A percentile compares a stretch with the other conserved stretches of the same genome.
Evolutionary conservation across 1,139 yeast genomes (phyloP).

Genomic region (Groenewaldozyma auringiensis): DNA sequence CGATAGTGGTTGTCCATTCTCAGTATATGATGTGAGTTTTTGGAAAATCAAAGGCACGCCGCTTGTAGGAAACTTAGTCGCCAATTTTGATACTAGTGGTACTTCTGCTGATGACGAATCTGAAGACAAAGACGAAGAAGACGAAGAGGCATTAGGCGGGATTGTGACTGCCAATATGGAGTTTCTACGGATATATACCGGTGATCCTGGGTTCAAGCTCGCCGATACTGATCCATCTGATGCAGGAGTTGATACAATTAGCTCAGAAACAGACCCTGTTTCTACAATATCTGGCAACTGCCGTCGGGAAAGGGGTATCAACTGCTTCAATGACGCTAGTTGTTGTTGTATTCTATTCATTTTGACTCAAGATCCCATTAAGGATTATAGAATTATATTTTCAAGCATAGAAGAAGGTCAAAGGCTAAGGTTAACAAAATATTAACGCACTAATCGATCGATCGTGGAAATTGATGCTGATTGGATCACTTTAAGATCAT

Average conservation of each 20-base stretch:
- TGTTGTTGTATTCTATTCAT: not conserved
- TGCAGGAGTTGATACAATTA: not conserved
- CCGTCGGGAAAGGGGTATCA: not conserved
- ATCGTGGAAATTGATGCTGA: too few relatives aligned
- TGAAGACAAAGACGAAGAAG: not conserved
- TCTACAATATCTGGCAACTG: not conserved
- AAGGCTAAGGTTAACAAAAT: too few relatives aligned
- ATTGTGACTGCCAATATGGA: slow-evolving; percentile 35
- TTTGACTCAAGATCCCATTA: not conserved
- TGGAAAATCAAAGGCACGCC: not conserved
- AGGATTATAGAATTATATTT: too few relatives aligned
- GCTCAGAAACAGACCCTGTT: not conserved
- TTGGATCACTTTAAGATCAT: too few relatives aligned
- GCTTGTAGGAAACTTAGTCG: not conserved
- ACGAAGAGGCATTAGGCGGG: not conserved
- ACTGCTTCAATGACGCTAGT: not conserved
- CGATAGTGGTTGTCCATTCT: not conserved
- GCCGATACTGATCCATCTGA: slow-evolving; percentile 29
- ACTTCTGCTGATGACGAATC: not conserved
- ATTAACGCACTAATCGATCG: too few relatives aligned
- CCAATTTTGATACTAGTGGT: not conserved
- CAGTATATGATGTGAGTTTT: not conserved
- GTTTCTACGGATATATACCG: slow-evolving; percentile 38
- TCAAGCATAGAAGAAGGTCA: too few relatives aligned
- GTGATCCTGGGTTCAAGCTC: slow-evolving; percentile 43